Evolutionary conservation across 225 moss, liverwort and hornwort species (phyloP), one percentile per base, ranked within the genome.

Genomic region (Climacium dendroides): DNA sequence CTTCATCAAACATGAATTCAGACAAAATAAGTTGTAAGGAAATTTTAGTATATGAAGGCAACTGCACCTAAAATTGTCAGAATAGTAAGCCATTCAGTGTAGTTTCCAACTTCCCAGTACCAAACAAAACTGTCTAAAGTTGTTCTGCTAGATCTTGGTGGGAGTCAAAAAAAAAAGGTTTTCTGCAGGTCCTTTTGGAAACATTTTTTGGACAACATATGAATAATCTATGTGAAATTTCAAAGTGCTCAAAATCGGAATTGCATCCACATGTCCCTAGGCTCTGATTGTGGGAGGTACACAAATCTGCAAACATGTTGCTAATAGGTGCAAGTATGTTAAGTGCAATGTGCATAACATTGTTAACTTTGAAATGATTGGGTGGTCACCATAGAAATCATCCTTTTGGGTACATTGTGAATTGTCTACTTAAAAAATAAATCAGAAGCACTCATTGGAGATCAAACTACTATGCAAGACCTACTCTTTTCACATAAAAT

Each of bases 401-500:
- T 73, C 19, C 0, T 32, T 28, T 66, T 30, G 0, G 0, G 2
- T 26, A 72, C 0, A 29, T 0, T 30, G 6, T 30, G 0, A 73
- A 73, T 47, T 6, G 17, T 73, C 0, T 11, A 11, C 2, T 30
- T 30, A 18, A 48, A 48, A 48, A 48, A 45, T 9, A 28, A 45
- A 29, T 9, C 1, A 12, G 48, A 30, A 73, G 6, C 1, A 30
- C 3, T 45, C 30, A 17, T 29, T 29, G 3, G 6, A 73, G 30
- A 43, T 30, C 18, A 47, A 47, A 2, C 4, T 47, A 73, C 1
- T 32, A 0, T 74, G 0, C 0, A 74, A 11, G 0, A 48, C 1
- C 19, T 30, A 19, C 3, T 11, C 1, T 48, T 32, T 73, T 30
- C 0, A 2, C 3, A 48, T 4, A 19, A 30, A 30, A 11, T 48